Evolutionary conservation across 2,329 filamentous ascomycete species (phyloP).

Genomic region (Colletotrichum liriopes): DNA sequence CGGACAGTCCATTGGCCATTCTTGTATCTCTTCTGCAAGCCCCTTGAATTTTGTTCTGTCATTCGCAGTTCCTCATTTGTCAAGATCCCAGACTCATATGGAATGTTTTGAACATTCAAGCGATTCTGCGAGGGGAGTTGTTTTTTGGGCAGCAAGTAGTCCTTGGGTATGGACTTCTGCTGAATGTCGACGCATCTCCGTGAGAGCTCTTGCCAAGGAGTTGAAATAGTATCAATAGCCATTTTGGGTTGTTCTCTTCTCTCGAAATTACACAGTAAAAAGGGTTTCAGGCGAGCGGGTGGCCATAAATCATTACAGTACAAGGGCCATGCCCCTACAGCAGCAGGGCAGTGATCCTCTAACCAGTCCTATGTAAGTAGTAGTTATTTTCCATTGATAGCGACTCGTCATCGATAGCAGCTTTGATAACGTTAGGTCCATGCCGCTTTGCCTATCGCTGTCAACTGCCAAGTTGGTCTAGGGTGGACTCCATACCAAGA

Average conservation of each 20-base stretch:
- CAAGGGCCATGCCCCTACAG: background rate
- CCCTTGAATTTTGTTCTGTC: conserved; percentile 51
- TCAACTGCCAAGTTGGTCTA: conserved; percentile 7
- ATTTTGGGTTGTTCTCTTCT: background rate
- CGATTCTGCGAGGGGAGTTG: conserved; percentile 68
- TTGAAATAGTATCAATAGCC: background rate
- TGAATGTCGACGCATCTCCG: conserved; percentile 18
- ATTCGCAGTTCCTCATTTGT: conserved; percentile 58
- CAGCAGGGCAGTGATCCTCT: background rate
- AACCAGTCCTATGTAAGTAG: background rate
- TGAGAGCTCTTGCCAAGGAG: conserved; percentile 18
- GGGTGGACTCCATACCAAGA: background rate
- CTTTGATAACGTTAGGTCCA: background rate
- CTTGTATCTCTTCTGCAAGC: conserved; percentile 10
- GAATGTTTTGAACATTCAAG: conserved; percentile 70
- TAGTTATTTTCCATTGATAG: background rate
- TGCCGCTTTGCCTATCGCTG: conserved; percentile 20
- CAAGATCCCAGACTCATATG: conserved; percentile 72
- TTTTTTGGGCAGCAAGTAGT: conserved; percentile 69
- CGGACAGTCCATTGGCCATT: conserved; percentile 48
- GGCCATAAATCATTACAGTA: background rate
- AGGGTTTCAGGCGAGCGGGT: background rate
- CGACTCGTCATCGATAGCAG: background rate
- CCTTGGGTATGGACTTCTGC: conserved; percentile 65
- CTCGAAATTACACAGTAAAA: too few species aligned